Conservation (phyloP, 202 grass and related monocot genomes). For the Digitaria exilis region DNA sequence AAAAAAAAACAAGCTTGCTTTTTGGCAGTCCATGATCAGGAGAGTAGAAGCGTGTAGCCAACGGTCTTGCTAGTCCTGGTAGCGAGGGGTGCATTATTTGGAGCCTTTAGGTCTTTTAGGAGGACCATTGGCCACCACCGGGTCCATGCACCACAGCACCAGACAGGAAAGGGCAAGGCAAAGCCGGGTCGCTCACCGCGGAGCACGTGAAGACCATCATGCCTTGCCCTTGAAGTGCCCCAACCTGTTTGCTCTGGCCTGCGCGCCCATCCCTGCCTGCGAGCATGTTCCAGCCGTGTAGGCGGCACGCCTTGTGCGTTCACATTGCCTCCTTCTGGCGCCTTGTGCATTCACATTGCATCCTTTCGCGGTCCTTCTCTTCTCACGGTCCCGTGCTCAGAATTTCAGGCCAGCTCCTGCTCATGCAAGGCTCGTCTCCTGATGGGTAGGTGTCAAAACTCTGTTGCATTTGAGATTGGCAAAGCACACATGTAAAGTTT, state of each 20-base stretch:
- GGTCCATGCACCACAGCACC: neutral
- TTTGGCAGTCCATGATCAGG: neutral
- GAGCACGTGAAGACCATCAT: neutral
- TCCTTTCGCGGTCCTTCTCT: neutral
- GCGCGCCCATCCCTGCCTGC: neutral
- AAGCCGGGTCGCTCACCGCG: neutral
- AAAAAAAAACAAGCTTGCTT: neutral
- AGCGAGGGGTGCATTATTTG: neutral
- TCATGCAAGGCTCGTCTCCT: neutral
- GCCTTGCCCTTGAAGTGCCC: neutral
- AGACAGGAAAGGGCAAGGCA: neutral
- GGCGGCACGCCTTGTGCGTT: neutral
- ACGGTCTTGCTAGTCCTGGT: neutral
- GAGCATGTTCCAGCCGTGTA: neutral
- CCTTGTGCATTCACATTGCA: neutral
- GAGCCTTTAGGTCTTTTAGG: neutral
- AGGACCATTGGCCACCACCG: neutral
- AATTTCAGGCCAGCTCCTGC: neutral
- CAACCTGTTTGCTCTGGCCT: too few species aligned
- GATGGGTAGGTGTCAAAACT: neutral
- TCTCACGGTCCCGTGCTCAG: too few species aligned
- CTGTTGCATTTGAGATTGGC: neutral
- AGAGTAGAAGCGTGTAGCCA: neutral
- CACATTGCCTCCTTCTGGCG: neutral
- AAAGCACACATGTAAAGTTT: neutral